Evolutionary conservation across 805 yeast species (phyloP).

Genomic region (Starmerella asiatica): DNA sequence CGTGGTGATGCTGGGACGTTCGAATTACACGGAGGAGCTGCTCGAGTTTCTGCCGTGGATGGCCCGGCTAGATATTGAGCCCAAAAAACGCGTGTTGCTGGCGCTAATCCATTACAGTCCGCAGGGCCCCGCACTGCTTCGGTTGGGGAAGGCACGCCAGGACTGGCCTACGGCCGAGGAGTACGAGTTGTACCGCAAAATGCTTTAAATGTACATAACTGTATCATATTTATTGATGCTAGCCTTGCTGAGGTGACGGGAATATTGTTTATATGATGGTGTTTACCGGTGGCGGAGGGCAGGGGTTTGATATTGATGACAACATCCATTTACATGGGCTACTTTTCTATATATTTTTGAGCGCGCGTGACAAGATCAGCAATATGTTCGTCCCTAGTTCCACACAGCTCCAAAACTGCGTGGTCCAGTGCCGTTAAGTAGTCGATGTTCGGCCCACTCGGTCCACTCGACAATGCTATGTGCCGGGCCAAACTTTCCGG

Average conservation of each 20-base stretch:
- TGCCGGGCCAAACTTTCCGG: constrained; percentile 45
- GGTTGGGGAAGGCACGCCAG: constrained; percentile 20
- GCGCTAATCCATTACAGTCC: constrained; percentile 29
- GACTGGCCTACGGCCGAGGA: constrained; percentile 26
- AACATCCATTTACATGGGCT: no score
- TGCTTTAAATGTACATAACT: no score
- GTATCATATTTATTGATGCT: no score
- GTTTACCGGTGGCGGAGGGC: no score
- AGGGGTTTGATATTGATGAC: no score
- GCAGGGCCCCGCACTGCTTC: constrained; percentile 21
- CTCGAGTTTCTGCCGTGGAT: constrained; percentile 41
- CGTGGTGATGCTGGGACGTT: constrained; percentile 37
- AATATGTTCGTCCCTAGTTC: constrained; percentile 35
- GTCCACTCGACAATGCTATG: constrained; percentile 50
- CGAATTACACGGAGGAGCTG: constrained; percentile 37
- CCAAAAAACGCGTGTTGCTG: constrained; percentile 31
- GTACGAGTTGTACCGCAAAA: constrained; percentile 14
- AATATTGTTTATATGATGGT: no score
- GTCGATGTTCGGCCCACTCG: constrained; percentile 69
- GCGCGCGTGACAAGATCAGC: constrained; percentile 28
- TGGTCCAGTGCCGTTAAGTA: constrained; percentile 45
- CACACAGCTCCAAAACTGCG: constrained; percentile 34
- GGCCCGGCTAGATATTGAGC: constrained; percentile 36
- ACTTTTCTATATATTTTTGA: constrained; percentile 13
- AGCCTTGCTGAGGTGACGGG: no score